phyloP scores from a whole-genome alignment of 169 alveolate species.

The Plasmodium coatneyi region DNA sequence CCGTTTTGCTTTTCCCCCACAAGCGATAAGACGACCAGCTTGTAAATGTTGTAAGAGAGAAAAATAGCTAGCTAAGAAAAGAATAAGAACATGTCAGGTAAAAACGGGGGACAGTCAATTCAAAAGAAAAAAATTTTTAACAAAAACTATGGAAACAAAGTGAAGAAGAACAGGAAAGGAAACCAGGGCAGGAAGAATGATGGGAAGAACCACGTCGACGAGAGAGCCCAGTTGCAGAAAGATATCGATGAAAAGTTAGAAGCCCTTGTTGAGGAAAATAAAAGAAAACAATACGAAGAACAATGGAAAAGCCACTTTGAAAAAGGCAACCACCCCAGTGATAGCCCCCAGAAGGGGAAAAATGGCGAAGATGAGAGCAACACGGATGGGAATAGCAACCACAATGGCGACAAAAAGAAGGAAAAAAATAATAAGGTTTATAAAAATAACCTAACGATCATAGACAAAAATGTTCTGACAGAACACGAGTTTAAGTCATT shows the following conservation, averaged over 20 bases:
- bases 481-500: conserved; percentile 23
- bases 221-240: conserved; percentile 43
- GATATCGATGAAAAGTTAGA: conserved; percentile 59
- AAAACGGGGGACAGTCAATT: not conserved
- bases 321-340: not conserved
- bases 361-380: not conserved
- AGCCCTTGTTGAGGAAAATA: conserved; percentile 47
- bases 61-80: not conserved
- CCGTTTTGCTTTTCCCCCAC: not conserved
- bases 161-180: conserved; percentile 27
- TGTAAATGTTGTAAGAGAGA: not conserved
- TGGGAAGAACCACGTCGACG: conserved; percentile 17
- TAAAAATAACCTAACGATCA: conserved; percentile 60
- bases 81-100: conserved; percentile 23
- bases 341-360: not conserved
- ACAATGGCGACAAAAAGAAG: not conserved
- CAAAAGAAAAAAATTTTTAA: conserved; percentile 17
- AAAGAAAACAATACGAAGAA: conserved; percentile 57
- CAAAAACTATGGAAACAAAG: conserved; percentile 31
- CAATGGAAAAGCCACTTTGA: conserved; percentile 9
- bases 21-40: not conserved
- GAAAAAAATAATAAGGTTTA: conserved; percentile 1
- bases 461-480: conserved; percentile 63
- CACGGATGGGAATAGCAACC: not conserved
- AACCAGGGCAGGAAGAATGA: not conserved